Evolutionary conservation across 352 stramenopile genomes (phyloP).

Genomic region (Pythium dissotocum): DNA sequence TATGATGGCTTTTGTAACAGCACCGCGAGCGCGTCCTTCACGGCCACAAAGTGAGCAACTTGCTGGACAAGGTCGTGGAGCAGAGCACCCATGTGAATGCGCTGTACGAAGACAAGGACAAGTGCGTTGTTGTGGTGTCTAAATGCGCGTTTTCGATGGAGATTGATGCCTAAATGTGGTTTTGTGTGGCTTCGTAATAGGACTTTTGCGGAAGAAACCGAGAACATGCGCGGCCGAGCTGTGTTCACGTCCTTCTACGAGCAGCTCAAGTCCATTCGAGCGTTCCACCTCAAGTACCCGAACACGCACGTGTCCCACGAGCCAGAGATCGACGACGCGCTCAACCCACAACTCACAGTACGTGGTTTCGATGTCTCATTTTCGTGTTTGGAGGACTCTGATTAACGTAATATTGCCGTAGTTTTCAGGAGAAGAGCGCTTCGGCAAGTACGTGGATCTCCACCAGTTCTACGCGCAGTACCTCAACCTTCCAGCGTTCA

Average conservation of each 20-base stretch:
- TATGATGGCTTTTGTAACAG: constrained; percentile 31
- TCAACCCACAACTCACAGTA: constrained; percentile 65
- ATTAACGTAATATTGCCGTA: constrained; percentile 18
- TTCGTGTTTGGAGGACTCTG: neutral
- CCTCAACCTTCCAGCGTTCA: constrained; percentile 72
- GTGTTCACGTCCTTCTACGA: constrained; percentile 91
- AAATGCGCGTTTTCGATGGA: neutral
- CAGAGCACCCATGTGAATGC: constrained; percentile 73
- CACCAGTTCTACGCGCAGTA: constrained; percentile 83
- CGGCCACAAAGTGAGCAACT: constrained; percentile 81
- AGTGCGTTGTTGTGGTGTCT: constrained; percentile 34
- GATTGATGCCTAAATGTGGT: neutral
- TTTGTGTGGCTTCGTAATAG: constrained; percentile 28
- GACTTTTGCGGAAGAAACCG: constrained; percentile 76
- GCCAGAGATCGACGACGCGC: constrained; percentile 52
- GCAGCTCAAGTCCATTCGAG: constrained; percentile 82
- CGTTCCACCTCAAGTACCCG: constrained; percentile 86
- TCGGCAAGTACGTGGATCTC: constrained; percentile 90
- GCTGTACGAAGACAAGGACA: constrained; percentile 84
- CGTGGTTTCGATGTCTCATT: neutral
- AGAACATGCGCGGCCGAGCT: constrained; percentile 70
- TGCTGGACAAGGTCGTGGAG: constrained; percentile 69
- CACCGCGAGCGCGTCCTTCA: constrained; percentile 79
- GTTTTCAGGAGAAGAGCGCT: constrained; percentile 89
- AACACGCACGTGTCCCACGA: constrained; percentile 69